Evolutionary conservation across 164 flowering plant genomes (phyloP).

Genomic region (Vitis vinifera): ASM3070453v1 NC_081806.1:2208501-2209000

Average conservation of each 20-base stretch:
- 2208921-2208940: slow-evolving; percentile 26
- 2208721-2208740: slow-evolving; percentile 25
- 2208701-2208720: slow-evolving; percentile 21
- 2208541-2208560: neutral
- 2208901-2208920: slow-evolving; percentile 11
- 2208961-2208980: slow-evolving; percentile 13
- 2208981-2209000: slow-evolving; percentile 17
- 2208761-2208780: slow-evolving; percentile 24
- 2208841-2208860: slow-evolving; percentile 19
- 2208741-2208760: slow-evolving; percentile 19
- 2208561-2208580: neutral
- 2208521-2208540: neutral
- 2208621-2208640: no score
- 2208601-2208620: neutral
- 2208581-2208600: neutral
- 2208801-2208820: slow-evolving; percentile 22
- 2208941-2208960: slow-evolving; percentile 30
- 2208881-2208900: slow-evolving; percentile 25
- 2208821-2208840: slow-evolving; percentile 26
- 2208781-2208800: slow-evolving; percentile 19
- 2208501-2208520: neutral
- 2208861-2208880: slow-evolving; percentile 28
- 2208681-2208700: slow-evolving; percentile 21
- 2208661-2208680: slow-evolving; percentile 4
- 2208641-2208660: neutral